These are phyloP conservation scores for Coemansia sp. DNA, from an alignment of 192 early-diverging fungal genomes.

Conservation along the genomic window DNA sequence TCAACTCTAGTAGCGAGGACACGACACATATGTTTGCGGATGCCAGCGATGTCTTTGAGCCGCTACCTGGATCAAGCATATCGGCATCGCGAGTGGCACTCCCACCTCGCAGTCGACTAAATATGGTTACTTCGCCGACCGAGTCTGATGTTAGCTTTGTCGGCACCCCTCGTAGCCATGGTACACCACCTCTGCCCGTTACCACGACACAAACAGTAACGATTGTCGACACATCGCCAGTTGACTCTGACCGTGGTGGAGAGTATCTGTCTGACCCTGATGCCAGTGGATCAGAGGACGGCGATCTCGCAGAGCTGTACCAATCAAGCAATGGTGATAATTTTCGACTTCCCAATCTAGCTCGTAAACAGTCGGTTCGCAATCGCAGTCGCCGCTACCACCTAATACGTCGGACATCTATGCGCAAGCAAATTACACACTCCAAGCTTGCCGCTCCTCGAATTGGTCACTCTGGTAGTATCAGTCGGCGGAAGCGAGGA, in stretches of 20 bases:
- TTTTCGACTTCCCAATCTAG: slow-evolving; percentile 37
- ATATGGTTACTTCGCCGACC: slow-evolving; percentile 15
- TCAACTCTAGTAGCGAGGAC: not conserved
- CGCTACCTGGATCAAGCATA: not conserved
- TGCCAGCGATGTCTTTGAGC: slow-evolving; percentile 2
- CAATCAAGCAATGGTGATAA: slow-evolving; percentile 31
- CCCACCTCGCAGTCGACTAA: not conserved
- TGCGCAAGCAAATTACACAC: slow-evolving; percentile 6
- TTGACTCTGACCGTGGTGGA: not conserved
- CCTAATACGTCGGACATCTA: slow-evolving; percentile 24
- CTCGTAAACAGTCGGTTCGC: slow-evolving; percentile 28
- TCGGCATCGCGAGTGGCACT: slow-evolving; percentile 1
- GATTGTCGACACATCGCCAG: not conserved
- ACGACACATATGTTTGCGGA: slow-evolving; percentile 1
- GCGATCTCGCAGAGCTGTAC: slow-evolving; percentile 29
- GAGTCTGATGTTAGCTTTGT: slow-evolving; percentile 20
- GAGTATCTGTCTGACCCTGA: slow-evolving; percentile 12
- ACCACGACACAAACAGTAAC: not conserved
- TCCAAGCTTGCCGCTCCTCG: not conserved
- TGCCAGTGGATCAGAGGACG: slow-evolving; percentile 15
- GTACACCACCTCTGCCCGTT: not conserved
- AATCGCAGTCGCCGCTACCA: slow-evolving; percentile 10
- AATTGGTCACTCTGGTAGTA: not conserved
- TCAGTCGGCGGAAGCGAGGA: not conserved
- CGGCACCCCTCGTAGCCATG: not conserved